Percentiles rank a stretch among this genome's conserved stretches.
Conservation (phyloP, 2,329 filamentous ascomycete genomes). For the Xylaria polymorpha region DNA sequence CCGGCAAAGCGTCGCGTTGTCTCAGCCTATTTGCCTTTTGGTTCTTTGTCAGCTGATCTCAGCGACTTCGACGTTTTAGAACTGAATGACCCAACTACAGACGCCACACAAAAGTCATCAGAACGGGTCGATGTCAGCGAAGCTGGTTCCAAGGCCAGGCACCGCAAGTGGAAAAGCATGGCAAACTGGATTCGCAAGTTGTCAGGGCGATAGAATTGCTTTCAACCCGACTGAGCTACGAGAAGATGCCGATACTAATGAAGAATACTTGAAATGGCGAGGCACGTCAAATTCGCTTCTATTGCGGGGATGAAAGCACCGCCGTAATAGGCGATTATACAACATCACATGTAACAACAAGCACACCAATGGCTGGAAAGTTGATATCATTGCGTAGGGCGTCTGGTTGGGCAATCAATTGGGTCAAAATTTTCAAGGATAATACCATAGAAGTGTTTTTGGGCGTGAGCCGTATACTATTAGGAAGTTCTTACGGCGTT, state of each 20-base stretch:
- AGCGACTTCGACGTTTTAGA: not conserved
- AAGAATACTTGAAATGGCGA: not conserved
- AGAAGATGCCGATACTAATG: slow-evolving; percentile 4
- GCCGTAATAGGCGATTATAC: not conserved
- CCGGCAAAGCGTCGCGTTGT: slow-evolving; percentile 39
- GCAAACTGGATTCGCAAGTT: slow-evolving; percentile 50
- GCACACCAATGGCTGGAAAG: slow-evolving; percentile 7
- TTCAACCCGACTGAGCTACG: slow-evolving; percentile 12
- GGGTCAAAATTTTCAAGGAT: slow-evolving; percentile 8
- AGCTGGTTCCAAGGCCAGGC: slow-evolving; percentile 29
- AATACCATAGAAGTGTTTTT: slow-evolving; percentile 21
- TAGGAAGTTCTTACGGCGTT: not conserved
- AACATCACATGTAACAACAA: slow-evolving; percentile 29
- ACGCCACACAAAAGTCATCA: not conserved
- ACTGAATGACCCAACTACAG: not conserved
- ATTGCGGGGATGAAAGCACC: slow-evolving; percentile 4
- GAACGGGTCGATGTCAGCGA: slow-evolving; percentile 7
- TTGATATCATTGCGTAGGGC: slow-evolving; percentile 18
- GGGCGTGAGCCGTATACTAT: slow-evolving; percentile 19
- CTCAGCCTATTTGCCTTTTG: slow-evolving; percentile 42
- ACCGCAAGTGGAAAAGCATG: slow-evolving; percentile 49
- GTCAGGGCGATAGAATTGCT: slow-evolving; percentile 48
- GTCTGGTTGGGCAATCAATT: slow-evolving; percentile 13
- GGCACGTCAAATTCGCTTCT: not conserved
- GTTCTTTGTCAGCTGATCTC: slow-evolving; percentile 31